Conservation (phyloP, 176 grass and related monocot species). For the Luzula sylvatica region DNA sequence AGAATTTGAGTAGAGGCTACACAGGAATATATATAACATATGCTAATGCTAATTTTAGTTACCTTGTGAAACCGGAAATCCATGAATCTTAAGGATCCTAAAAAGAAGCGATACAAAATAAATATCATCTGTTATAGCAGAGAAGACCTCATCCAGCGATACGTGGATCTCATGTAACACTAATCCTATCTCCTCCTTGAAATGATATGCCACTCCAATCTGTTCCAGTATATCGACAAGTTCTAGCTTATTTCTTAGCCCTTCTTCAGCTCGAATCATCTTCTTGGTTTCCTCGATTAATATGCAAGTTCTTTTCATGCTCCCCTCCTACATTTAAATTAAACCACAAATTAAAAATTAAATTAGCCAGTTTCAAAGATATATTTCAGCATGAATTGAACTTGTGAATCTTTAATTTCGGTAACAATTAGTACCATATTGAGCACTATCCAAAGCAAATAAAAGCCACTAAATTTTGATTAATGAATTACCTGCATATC, state of each 20-base stretch:
- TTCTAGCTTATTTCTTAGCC: conserved; percentile 5
- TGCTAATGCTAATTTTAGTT: no score
- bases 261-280: conserved; percentile 9
- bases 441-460: no score
- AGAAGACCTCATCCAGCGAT: neutral
- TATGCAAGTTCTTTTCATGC: neutral
- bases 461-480: no score
- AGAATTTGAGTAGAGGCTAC: neutral
- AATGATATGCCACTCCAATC: conserved; percentile 26
- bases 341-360: neutral
- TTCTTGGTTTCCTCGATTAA: conserved; percentile 7
- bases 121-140: neutral
- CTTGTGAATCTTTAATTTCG: no score
- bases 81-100: conserved; percentile 17
- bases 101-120: conserved; percentile 14
- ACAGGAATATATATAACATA: neutral
- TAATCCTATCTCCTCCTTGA: conserved; percentile 16
- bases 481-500: no score
- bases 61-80: conserved; percentile 22
- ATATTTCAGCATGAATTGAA: no score
- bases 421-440: no score
- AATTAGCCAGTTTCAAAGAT: no score
- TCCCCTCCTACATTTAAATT: neutral
- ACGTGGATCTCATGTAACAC: neutral
- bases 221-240: conserved; percentile 5